Conservation (phyloP, 2,329 filamentous ascomycete genomes). For the Fusarium falciforme region DNA sequence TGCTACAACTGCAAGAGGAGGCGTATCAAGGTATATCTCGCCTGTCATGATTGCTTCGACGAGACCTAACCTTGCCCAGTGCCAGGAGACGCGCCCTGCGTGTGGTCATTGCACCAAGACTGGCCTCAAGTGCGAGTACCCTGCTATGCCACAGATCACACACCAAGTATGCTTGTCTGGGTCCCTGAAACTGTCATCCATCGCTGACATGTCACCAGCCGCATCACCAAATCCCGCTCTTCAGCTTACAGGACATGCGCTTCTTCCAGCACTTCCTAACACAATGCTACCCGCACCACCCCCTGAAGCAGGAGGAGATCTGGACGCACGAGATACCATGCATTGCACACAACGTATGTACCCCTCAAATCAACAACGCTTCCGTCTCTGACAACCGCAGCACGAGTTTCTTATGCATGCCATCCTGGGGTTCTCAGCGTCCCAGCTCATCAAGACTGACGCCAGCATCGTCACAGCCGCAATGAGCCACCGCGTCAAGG, state of each 20-base stretch:
- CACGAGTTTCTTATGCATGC: slow-evolving; percentile 78
- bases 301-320: slow-evolving; percentile 71
- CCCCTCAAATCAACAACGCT: no score
- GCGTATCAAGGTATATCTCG: slow-evolving; percentile 67
- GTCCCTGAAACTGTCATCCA: neutral
- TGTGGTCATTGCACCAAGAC: slow-evolving; percentile 74
- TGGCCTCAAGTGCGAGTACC: slow-evolving; percentile 72
- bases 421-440: slow-evolving; percentile 75
- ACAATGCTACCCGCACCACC: slow-evolving; percentile 71
- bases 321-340: slow-evolving; percentile 77
- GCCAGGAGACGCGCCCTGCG: slow-evolving; percentile 72
- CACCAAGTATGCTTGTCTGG: slow-evolving; percentile 57
- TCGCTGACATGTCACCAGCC: slow-evolving; percentile 51
- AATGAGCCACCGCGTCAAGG: slow-evolving; percentile 73
- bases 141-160: slow-evolving; percentile 60
- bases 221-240: slow-evolving; percentile 68
- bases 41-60: neutral
- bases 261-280: slow-evolving; percentile 76
- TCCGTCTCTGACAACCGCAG: slow-evolving; percentile 47
- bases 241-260: slow-evolving; percentile 73
- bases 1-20: slow-evolving; percentile 76
- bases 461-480: slow-evolving; percentile 66
- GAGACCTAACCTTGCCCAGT: slow-evolving; percentile 54
- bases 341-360: slow-evolving; percentile 71
- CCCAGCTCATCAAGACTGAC: slow-evolving; percentile 67